phyloP scores from a whole-genome alignment of 2,329 filamentous ascomycete species.

The Dothiorella sarmentorum region DNA sequence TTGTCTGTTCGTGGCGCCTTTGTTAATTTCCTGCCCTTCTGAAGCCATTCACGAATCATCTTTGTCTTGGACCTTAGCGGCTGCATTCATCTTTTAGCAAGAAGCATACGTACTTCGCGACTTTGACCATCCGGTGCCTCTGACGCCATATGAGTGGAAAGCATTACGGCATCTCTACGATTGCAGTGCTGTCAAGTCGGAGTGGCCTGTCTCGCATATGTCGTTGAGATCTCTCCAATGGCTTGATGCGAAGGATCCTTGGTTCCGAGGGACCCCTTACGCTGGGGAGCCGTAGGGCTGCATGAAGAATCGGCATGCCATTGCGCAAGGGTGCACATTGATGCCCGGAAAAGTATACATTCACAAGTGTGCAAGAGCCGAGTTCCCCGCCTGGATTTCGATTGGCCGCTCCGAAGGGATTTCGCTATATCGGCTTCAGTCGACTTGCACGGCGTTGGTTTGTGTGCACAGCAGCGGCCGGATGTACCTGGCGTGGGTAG shows the following conservation, averaged over 20 bases:
- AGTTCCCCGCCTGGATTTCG: not conserved
- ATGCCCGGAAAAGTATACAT: not conserved
- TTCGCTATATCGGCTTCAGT: too few species aligned
- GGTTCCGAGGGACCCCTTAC: not conserved
- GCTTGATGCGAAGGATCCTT: constrained; percentile 1
- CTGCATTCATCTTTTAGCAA: too few species aligned
- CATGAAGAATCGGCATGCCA: constrained; percentile 2
- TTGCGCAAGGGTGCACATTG: constrained; percentile 10
- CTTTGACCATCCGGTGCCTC: not conserved
- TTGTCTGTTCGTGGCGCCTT: constrained; percentile 3
- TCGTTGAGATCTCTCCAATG: not conserved
- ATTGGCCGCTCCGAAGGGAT: not conserved
- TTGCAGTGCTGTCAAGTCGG: too few species aligned
- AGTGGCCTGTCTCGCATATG: too few species aligned
- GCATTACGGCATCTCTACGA: not conserved
- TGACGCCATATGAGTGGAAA: not conserved
- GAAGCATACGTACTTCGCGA: too few species aligned
- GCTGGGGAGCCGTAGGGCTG: constrained; percentile 4
- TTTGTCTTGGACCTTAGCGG: not conserved
- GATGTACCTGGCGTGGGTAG: not conserved
- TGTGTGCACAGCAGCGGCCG: not conserved
- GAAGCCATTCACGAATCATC: not conserved
- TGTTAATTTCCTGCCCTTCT: not conserved
- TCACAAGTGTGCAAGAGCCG: not conserved
- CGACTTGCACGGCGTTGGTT: not conserved